phyloP scores from a whole-genome alignment of 345 rosid species.

The Citropsis articulata region DNA sequence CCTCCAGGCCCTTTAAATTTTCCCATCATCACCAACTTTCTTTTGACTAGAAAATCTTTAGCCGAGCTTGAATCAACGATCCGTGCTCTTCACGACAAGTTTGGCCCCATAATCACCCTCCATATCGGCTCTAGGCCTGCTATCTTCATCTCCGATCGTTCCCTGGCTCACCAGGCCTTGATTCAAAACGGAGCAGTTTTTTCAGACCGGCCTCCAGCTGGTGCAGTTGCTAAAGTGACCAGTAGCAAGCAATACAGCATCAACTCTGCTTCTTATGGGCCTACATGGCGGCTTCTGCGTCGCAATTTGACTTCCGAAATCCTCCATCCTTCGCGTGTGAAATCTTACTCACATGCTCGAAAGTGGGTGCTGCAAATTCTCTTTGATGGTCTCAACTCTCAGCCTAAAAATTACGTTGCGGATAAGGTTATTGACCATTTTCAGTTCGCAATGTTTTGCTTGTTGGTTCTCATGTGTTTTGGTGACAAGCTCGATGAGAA shows the following conservation, averaged over 20 bases:
- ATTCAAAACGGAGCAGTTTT: not conserved
- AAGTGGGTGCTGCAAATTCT: conserved; percentile 17
- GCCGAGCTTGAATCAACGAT: not conserved
- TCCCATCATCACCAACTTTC: not conserved
- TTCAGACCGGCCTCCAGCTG: not conserved
- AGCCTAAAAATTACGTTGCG: not conserved
- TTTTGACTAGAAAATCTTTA: not conserved
- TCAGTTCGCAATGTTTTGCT: not conserved
- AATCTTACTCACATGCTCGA: not conserved
- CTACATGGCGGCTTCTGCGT: conserved; percentile 1
- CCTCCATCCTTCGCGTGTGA: not conserved
- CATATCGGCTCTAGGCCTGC: not conserved
- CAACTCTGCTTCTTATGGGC: not conserved
- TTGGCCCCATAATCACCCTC: not conserved
- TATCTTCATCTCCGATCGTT: not conserved
- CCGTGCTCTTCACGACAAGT: not conserved
- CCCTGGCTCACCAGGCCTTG: not conserved
- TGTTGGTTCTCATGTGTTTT: conserved; percentile 1
- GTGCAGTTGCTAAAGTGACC: not conserved
- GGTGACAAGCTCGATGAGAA: not conserved
- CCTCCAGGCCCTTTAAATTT: not conserved
- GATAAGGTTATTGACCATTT: not conserved
- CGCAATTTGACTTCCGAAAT: not conserved
- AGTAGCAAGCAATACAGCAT: not conserved
- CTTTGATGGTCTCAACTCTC: not conserved